Conservation (phyloP, 805 yeast genomes). For the Schizosaccharomyces cryophilus region DNA sequence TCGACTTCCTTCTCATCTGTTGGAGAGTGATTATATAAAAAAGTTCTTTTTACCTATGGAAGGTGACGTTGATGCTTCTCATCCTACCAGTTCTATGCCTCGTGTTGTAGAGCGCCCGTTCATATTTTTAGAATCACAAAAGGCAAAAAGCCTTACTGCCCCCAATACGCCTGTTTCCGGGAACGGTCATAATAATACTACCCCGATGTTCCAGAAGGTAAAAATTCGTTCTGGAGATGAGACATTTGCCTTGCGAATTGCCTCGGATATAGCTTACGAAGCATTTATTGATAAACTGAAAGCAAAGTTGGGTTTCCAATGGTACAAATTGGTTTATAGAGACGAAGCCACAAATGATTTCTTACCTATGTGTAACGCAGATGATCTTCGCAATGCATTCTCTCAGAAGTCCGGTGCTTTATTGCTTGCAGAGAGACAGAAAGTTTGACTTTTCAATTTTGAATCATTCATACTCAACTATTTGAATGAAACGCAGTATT, state of each 20-base stretch:
- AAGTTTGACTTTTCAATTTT: background rate
- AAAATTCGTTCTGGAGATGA: background rate
- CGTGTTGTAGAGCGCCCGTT: background rate
- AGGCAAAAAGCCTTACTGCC: background rate
- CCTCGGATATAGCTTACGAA: background rate
- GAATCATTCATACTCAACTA: background rate
- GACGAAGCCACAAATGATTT: background rate
- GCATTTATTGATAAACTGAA: background rate
- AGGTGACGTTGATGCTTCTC: constrained; percentile 32
- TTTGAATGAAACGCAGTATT: too few relatives aligned
- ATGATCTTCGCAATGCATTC: background rate
- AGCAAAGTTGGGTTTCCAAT: background rate
- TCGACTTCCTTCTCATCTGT: constrained; percentile 47
- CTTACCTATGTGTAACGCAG: background rate
- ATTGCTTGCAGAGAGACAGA: background rate
- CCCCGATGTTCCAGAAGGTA: background rate
- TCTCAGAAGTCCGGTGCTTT: background rate
- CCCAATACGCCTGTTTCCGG: background rate
- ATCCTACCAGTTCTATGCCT: background rate
- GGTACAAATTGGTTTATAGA: background rate
- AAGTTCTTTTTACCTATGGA: constrained; percentile 42
- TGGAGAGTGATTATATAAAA: constrained; percentile 20
- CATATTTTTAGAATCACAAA: background rate
- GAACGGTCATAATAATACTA: background rate
- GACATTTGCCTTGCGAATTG: background rate